These are phyloP conservation scores for Arctium lappa DNA, from an alignment of 129 eudicot genomes.

Conservation along the genomic window DNA sequence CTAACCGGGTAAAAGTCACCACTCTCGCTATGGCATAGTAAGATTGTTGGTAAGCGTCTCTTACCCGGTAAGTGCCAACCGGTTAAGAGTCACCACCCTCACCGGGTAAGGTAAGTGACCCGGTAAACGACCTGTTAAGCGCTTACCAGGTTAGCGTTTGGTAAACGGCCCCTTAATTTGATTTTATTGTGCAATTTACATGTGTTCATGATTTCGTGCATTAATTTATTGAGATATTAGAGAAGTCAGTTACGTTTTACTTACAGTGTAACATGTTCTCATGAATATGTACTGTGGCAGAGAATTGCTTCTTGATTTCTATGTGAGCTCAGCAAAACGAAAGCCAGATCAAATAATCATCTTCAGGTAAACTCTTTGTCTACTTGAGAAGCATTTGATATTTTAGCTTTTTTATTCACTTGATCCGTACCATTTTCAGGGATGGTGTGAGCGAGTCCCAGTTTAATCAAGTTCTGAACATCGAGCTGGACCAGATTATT, in stretches of 20 bases:
- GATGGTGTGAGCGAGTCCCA: conserved; percentile 90
- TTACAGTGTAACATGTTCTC: background rate
- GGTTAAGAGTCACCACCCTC: too few species aligned
- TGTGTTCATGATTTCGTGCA: too few species aligned
- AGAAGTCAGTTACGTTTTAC: background rate
- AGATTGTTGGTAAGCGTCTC: too few species aligned
- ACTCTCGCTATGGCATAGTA: too few species aligned
- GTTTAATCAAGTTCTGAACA: conserved; percentile 73
- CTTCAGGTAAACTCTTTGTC: conserved; percentile 52
- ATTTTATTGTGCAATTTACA: background rate
- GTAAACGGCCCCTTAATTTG: too few species aligned
- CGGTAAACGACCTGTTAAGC: too few species aligned
- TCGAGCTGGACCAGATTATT: conserved; percentile 77
- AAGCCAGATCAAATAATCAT: conserved; percentile 88
- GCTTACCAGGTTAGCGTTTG: too few species aligned
- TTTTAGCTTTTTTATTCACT: background rate
- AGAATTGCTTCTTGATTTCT: conserved; percentile 69
- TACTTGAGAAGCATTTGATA: background rate
- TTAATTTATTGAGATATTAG: too few species aligned
- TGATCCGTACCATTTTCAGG: conserved; percentile 26
- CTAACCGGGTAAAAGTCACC: too few species aligned
- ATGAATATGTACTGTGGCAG: conserved; percentile 20
- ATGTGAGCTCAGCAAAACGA: conserved; percentile 57
- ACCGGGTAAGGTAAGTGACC: too few species aligned
- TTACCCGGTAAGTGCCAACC: too few species aligned